Base-by-base conservation (phyloP, 192 early-diverging fungal genomes). In the Rhizophagus sp. region DNA sequence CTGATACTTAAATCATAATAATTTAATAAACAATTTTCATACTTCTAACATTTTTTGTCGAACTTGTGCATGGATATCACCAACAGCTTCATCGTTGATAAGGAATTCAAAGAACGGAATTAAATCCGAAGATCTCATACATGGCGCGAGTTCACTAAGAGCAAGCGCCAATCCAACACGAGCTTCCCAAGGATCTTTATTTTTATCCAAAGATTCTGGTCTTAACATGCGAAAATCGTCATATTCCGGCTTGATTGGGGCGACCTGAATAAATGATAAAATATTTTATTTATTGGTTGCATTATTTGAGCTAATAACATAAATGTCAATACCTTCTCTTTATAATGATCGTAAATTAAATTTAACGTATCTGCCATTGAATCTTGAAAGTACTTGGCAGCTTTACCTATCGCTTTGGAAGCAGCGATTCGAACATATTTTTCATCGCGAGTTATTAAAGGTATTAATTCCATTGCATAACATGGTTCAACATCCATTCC, bases 171-270 rank as follows among this genome's bases (percentile, higher is more conserved):
- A 84, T 36, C 97, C 97, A 62, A 87, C 86, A 17, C 97, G 95
- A n/a, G 94, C 87, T 50, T 90, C 88, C 81, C 92, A 93, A 44
- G 92, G 90, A 83, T 99, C 97, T 34, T 85, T 75, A 83, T 98
- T 96, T 66, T 93, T 93, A 85, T 95, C 89, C 74, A 97, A 82
- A 1, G 96, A 94, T 72, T 92, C 93, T 1, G 93, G 92, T 41
- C 95, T 95, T 1, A 97, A 87, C 76, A 99, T 93, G 61, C 96
- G 97, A 79, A 88, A 97, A 67, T 92, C 92, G 81, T 99, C 96
- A 74, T 94, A 96, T 79, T 97, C 93, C 11, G 97, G 97, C 33
- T 90, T 90, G 24, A 96, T 89, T 15, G 94, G 86, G 52, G 88
- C 83, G 57, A 91, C 87, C 90, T 90, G 83, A 39, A 39, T 17